Percentiles rank a stretch among this genome's conserved stretches.
Evolutionary conservation across 2,329 filamentous ascomycete species (phyloP).

Genomic region (Didymella lethalis): DNA sequence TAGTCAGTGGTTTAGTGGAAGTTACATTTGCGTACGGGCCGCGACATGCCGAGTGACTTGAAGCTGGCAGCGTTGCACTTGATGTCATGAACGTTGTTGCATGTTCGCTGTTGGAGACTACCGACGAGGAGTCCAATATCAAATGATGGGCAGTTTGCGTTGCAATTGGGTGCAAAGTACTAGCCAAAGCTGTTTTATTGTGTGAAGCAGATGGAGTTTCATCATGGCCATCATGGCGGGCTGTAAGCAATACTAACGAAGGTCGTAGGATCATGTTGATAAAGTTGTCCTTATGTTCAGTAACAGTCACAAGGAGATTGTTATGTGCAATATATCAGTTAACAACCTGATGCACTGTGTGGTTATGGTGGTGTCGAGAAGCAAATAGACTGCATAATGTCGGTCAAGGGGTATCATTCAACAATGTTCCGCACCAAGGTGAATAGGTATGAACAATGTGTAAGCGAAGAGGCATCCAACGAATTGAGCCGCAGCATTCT

Average conservation of each 20-base stretch:
- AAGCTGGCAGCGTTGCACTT: not conserved
- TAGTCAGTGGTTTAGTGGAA: not conserved
- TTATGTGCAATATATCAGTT: not conserved
- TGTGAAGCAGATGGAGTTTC: not conserved
- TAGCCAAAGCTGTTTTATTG: not conserved
- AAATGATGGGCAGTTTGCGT: not conserved
- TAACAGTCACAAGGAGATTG: not conserved
- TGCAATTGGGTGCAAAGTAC: not conserved
- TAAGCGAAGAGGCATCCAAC: not conserved
- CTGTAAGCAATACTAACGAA: not conserved
- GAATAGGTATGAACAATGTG: not conserved
- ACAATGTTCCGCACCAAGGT: not conserved
- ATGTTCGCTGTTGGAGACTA: not conserved
- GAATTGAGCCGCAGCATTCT: no score
- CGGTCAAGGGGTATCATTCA: not conserved
- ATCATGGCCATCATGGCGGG: slow-evolving; percentile 1
- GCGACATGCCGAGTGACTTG: not conserved
- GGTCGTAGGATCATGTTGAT: not conserved
- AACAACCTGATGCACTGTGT: not conserved
- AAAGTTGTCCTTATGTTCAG: not conserved
- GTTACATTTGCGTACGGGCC: slow-evolving; percentile 4
- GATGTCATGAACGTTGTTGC: not conserved
- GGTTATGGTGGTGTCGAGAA: not conserved
- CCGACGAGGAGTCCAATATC: not conserved
- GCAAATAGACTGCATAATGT: not conserved